These are phyloP conservation scores for Trametes villosa DNA, from an alignment of 768 basidiomycete species.

Conservation along the genomic window DNA sequence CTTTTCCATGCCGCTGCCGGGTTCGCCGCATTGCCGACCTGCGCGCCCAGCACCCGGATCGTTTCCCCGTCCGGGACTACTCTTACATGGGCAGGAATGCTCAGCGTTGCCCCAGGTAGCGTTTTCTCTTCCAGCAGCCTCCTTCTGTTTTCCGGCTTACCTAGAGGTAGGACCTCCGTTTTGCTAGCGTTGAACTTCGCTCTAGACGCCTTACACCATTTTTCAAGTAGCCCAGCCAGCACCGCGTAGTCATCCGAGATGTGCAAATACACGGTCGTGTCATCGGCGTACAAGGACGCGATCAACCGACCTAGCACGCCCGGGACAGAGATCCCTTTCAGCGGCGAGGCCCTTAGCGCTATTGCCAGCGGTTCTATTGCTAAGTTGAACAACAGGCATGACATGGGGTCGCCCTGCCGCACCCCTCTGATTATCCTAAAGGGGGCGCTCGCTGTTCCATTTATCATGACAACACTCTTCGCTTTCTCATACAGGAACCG, in stretches of 20 bases:
- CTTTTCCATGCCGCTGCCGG: background rate
- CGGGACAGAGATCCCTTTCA: slow-evolving; percentile 28
- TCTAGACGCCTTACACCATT: slow-evolving; percentile 45
- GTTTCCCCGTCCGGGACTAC: background rate
- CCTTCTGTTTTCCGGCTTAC: background rate
- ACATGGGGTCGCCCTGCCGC: slow-evolving; percentile 40
- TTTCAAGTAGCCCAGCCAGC: slow-evolving; percentile 33
- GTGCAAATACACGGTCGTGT: slow-evolving; percentile 35
- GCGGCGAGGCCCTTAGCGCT: slow-evolving; percentile 20
- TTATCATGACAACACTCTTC: slow-evolving; percentile 37
- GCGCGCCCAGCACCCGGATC: background rate
- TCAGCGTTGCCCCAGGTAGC: background rate
- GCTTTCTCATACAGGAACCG: slow-evolving; percentile 17
- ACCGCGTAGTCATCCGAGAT: slow-evolving; percentile 31
- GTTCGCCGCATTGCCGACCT: background rate
- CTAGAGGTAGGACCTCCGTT: slow-evolving; percentile 41
- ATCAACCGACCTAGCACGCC: slow-evolving; percentile 14
- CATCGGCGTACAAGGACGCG: slow-evolving; percentile 34
- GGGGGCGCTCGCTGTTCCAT: slow-evolving; percentile 32
- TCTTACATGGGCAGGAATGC: background rate
- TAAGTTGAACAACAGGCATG: slow-evolving; percentile 38
- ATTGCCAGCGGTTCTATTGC: slow-evolving; percentile 25
- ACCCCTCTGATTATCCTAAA: slow-evolving; percentile 39
- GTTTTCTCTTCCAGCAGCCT: background rate
- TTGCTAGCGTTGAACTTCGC: slow-evolving; percentile 49